These are phyloP conservation scores for Aspergillus thermomutatus DNA, from an alignment of 2,329 filamentous ascomycete species.

Conservation along the genomic window DNA sequence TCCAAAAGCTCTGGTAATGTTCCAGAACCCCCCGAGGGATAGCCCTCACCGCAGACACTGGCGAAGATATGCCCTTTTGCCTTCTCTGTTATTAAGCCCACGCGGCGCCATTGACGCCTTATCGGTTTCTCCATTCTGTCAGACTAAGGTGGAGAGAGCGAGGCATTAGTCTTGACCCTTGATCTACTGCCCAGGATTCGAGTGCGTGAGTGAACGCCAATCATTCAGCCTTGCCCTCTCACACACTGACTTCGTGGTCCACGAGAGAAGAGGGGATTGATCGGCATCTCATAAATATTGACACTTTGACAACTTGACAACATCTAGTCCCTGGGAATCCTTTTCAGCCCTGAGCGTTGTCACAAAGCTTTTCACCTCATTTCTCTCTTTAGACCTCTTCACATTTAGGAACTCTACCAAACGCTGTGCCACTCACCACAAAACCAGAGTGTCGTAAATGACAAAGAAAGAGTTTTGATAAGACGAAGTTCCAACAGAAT, in stretches of 20 bases:
- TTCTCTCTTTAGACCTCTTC: background rate
- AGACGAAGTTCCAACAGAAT: background rate
- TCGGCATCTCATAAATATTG: background rate
- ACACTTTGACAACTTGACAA: background rate
- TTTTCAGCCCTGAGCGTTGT: background rate
- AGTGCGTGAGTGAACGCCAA: constrained; percentile 1
- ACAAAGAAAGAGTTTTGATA: background rate
- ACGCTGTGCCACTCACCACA: background rate
- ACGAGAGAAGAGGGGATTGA: background rate
- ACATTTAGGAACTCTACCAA: background rate
- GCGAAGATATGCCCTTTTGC: background rate
- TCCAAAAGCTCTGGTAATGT: background rate
- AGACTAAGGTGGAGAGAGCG: background rate
- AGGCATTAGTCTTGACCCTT: background rate
- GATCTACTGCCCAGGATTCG: background rate
- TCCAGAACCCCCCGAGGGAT: background rate
- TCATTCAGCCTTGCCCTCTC: background rate
- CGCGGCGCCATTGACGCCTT: background rate
- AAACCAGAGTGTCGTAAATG: too few relatives aligned
- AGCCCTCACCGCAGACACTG: background rate
- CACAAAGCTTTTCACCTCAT: background rate
- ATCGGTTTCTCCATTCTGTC: background rate
- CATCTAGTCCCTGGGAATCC: background rate
- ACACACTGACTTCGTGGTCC: background rate
- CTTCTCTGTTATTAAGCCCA: background rate